A percentile compares a stretch with the other conserved stretches of the same genome.
phyloP scores from a whole-genome alignment of 768 basidiomycete genomes.

The Leccinum boreale region DNA sequence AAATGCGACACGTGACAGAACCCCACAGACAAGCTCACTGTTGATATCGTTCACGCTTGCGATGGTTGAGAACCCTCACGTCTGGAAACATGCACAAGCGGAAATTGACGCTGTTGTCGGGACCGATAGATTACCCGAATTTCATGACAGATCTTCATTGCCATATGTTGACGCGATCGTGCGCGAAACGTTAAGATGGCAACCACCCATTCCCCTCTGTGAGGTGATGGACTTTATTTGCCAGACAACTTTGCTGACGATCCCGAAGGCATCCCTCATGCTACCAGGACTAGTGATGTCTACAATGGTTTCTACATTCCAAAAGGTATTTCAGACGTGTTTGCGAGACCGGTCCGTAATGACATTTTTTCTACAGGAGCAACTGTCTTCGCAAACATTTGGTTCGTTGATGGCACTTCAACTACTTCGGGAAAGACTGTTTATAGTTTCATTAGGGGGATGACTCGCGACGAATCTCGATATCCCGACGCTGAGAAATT shows the following conservation, averaged over 20 bases:
- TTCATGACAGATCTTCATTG: slow-evolving; percentile 4
- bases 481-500: slow-evolving; percentile 18
- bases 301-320: slow-evolving; percentile 51
- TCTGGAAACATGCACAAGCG: slow-evolving; percentile 9
- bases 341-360: background rate
- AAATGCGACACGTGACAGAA: background rate
- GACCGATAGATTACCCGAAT: slow-evolving; percentile 5
- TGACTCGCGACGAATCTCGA: slow-evolving; percentile 16
- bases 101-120: slow-evolving; percentile 10
- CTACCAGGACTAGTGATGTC: slow-evolving; percentile 34
- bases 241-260: background rate
- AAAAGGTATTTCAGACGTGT: slow-evolving; percentile 30
- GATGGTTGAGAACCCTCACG: slow-evolving; percentile 11
- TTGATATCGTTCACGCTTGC: slow-evolving; percentile 10
- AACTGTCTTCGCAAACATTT: slow-evolving; percentile 11
- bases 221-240: background rate
- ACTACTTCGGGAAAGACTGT: background rate
- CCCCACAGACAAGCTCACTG: background rate
- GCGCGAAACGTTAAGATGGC: slow-evolving; percentile 12
- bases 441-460: slow-evolving; percentile 11
- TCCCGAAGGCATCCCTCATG: slow-evolving; percentile 15
- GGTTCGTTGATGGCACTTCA: slow-evolving; percentile 1
- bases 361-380: slow-evolving; percentile 4
- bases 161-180: slow-evolving; percentile 13
- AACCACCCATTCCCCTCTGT: slow-evolving; percentile 9